A percentile compares a stretch with the other conserved stretches of the same genome.
phyloP scores from a whole-genome alignment of 257 asterid species.

The Euphrasia confusa region DNA sequence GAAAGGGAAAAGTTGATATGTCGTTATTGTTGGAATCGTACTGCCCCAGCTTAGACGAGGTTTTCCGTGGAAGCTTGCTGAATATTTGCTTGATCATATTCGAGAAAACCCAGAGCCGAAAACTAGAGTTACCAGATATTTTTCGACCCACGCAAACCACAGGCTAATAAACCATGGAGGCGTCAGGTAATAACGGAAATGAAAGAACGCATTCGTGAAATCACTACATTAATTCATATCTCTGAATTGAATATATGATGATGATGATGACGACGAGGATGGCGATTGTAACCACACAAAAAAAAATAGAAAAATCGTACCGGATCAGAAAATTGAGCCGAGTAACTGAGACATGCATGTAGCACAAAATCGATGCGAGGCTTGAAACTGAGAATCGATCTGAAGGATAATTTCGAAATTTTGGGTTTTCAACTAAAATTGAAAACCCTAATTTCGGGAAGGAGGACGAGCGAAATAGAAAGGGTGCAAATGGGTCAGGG shows the following conservation, averaged over 20 bases:
- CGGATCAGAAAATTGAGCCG: slow-evolving; percentile 15
- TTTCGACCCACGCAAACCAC: slow-evolving; percentile 18
- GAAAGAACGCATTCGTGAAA: too few species aligned
- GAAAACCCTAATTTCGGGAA: slow-evolving; percentile 38
- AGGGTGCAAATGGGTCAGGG: too few species aligned
- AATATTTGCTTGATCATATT: slow-evolving; percentile 24
- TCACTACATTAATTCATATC: too few species aligned
- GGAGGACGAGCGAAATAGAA: slow-evolving; percentile 13
- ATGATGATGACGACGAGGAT: too few species aligned
- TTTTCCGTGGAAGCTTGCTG: slow-evolving; percentile 44
- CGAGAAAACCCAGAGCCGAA: slow-evolving; percentile 12
- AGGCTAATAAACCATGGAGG: slow-evolving; percentile 18
- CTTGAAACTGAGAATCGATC: slow-evolving; percentile 10
- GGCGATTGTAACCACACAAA: too few species aligned
- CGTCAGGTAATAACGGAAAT: slow-evolving; percentile 3
- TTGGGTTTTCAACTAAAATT: slow-evolving; percentile 30
- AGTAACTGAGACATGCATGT: slow-evolving; percentile 12
- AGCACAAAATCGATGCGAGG: slow-evolving; percentile 16
- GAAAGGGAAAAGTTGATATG: slow-evolving; percentile 14
- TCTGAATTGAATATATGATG: too few species aligned
- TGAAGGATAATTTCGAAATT: slow-evolving; percentile 6
- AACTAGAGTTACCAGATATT: slow-evolving; percentile 17
- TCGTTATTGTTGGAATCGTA: slow-evolving; percentile 28
- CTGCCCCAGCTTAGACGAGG: slow-evolving; percentile 32
- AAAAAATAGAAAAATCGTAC: too few species aligned